These are phyloP conservation scores for Drechslera avenae DNA, from an alignment of 2,329 filamentous ascomycete species.

Conservation along the genomic window DNA sequence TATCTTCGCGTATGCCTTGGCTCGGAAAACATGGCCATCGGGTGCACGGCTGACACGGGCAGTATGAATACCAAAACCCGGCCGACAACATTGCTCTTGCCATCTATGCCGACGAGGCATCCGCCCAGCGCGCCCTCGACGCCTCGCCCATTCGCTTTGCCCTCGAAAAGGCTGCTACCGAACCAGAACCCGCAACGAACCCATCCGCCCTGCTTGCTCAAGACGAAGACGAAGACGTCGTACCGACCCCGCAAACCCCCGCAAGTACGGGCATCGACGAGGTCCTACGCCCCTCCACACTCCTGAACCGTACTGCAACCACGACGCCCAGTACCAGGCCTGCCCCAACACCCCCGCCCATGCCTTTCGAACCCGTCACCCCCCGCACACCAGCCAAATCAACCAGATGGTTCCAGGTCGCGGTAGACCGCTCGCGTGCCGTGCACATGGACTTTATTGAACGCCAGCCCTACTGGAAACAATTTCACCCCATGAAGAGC, in stretches of 20 bases:
- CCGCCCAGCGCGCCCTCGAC: constrained; percentile 50
- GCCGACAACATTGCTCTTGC: constrained; percentile 53
- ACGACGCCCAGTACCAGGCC: constrained; percentile 4
- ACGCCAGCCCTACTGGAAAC: constrained; percentile 41
- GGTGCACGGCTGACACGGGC: background rate
- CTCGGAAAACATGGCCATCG: background rate
- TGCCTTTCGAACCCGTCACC: constrained; percentile 32
- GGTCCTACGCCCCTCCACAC: constrained; percentile 36
- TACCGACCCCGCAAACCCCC: constrained; percentile 2
- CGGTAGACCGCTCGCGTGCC: constrained; percentile 45
- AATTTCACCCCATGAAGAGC: constrained; percentile 39
- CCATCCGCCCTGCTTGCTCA: background rate
- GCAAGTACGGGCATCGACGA: constrained; percentile 34
- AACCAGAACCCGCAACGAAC: background rate
- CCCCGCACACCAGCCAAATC: constrained; percentile 7
- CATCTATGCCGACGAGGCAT: constrained; percentile 51
- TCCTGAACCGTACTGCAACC: constrained; percentile 23
- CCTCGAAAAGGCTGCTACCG: constrained; percentile 42
- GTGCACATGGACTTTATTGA: constrained; percentile 52
- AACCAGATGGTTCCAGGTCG: constrained; percentile 50
- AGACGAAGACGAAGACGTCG: constrained; percentile 20
- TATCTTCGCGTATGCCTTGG: constrained; percentile 45
- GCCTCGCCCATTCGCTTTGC: constrained; percentile 55
- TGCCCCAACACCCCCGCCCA: constrained; percentile 10
- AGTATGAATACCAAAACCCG: constrained; percentile 53